phyloP scores from a whole-genome alignment of 495 filamentous ascomycete species.

The Elasticomyces elasticus region DNA sequence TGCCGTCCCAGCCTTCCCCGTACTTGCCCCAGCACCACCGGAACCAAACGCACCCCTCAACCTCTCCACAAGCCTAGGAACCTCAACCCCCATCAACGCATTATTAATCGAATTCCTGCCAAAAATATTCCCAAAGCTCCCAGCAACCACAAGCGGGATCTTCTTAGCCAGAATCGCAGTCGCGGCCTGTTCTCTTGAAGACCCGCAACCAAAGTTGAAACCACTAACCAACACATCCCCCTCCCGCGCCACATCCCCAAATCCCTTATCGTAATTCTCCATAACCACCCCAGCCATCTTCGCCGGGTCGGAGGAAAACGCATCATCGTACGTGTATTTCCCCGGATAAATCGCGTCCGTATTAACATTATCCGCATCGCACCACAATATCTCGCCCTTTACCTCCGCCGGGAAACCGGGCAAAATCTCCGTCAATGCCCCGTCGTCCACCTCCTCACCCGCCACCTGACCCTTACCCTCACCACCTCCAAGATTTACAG shows the following conservation, averaged over 20 bases:
- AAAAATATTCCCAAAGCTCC: slow-evolving; percentile 87
- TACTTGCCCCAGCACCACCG: too few relatives aligned
- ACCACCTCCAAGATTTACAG: too few relatives aligned
- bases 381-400: slow-evolving; percentile 59
- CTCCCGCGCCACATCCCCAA: slow-evolving; percentile 46
- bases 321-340: slow-evolving; percentile 84
- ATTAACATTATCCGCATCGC: slow-evolving; percentile 64
- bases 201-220: slow-evolving; percentile 86
- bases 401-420: slow-evolving; percentile 61
- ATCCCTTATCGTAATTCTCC: slow-evolving; percentile 77
- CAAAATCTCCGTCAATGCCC: slow-evolving; percentile 47
- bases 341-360: slow-evolving; percentile 83
- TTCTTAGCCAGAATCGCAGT: slow-evolving; percentile 78
- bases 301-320: slow-evolving; percentile 47
- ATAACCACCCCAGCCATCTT: slow-evolving; percentile 86
- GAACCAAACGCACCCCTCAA: slow-evolving; percentile 53
- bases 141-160: slow-evolving; percentile 74
- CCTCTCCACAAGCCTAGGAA: slow-evolving; percentile 60
- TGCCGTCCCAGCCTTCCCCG: neutral
- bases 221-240: slow-evolving; percentile 78
- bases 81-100: slow-evolving; percentile 72
- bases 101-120: slow-evolving; percentile 87
- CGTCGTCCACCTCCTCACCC: neutral
- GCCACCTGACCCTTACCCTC: too few relatives aligned
- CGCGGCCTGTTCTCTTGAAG: slow-evolving; percentile 75